phyloP scores from a whole-genome alignment of 352 stramenopile species.

The Pythium brachiatum region DNA sequence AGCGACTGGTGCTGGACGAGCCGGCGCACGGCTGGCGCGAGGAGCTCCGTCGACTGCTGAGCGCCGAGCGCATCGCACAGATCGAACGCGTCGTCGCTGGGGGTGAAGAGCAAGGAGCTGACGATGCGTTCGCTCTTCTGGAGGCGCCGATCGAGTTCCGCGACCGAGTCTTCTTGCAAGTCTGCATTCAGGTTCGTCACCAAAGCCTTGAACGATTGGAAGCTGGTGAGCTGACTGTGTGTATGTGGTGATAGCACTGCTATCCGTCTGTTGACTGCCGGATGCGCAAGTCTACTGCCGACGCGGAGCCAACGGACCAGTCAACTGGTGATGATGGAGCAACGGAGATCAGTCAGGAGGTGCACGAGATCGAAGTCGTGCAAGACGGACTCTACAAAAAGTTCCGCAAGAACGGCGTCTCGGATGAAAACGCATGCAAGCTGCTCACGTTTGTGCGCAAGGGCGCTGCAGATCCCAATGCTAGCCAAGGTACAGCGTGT shows the following conservation, averaged over 20 bases:
- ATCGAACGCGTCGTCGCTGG: conserved; percentile 11
- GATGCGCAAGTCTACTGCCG: conserved; percentile 27
- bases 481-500: conserved; percentile 34
- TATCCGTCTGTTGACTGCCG: conserved; percentile 70
- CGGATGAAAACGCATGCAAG: conserved; percentile 39
- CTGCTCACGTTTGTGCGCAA: conserved; percentile 61
- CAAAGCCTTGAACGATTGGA: not conserved
- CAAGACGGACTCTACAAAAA: conserved; percentile 74
- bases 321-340: conserved; percentile 7
- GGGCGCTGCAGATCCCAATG: conserved; percentile 34
- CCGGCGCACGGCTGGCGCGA: conserved; percentile 47
- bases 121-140: conserved; percentile 23
- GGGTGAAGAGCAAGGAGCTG: not conserved
- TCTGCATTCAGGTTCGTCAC: conserved; percentile 66
- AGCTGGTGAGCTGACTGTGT: not conserved
- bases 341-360: not conserved
- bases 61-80: conserved; percentile 16
- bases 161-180: conserved; percentile 64
- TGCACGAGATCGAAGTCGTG: conserved; percentile 43
- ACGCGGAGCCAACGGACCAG: not conserved
- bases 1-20: conserved; percentile 46
- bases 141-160: conserved; percentile 41
- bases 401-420: conserved; percentile 49
- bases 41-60: conserved; percentile 36
- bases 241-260: conserved; percentile 36